phyloP scores from a whole-genome alignment of 768 basidiomycete species.

The Podaxis rugospora region DNA sequence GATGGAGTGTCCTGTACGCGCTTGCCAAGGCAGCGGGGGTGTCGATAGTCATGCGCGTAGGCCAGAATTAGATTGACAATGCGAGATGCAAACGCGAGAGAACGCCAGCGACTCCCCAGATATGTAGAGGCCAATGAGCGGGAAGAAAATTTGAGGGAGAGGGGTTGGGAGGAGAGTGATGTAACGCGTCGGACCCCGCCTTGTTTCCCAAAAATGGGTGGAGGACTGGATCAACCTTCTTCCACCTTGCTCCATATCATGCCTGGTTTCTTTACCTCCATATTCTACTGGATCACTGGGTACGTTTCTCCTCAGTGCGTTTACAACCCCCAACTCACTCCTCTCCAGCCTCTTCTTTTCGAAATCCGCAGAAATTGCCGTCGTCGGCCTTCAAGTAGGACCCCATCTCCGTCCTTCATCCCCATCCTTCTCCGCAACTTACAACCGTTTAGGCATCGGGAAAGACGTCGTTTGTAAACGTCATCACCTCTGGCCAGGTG shows the following conservation, averaged over 20 bases:
- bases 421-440: background rate
- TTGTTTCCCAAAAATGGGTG: background rate
- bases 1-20: no score
- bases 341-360: slow-evolving; percentile 72
- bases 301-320: slow-evolving; percentile 12
- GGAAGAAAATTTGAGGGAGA: no score
- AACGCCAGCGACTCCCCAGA: no score
- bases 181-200: background rate
- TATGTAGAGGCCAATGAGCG: no score
- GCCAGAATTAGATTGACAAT: no score
- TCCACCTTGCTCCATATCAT: background rate
- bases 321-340: background rate
- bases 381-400: slow-evolving; percentile 83
- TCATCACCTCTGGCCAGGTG: slow-evolving; percentile 83
- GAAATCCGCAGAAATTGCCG: slow-evolving; percentile 81
- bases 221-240: background rate
- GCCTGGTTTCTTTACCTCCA: slow-evolving; percentile 32
- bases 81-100: no score
- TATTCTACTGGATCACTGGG: slow-evolving; percentile 46
- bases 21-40: no score
- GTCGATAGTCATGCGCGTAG: no score
- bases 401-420: background rate
- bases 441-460: slow-evolving; percentile 70
- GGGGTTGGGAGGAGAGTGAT: background rate
- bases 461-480: slow-evolving; percentile 93